These are phyloP conservation scores for Gossypium ekmanianum DNA, from an alignment of 345 rosid genomes.

Conservation along the genomic window DNA sequence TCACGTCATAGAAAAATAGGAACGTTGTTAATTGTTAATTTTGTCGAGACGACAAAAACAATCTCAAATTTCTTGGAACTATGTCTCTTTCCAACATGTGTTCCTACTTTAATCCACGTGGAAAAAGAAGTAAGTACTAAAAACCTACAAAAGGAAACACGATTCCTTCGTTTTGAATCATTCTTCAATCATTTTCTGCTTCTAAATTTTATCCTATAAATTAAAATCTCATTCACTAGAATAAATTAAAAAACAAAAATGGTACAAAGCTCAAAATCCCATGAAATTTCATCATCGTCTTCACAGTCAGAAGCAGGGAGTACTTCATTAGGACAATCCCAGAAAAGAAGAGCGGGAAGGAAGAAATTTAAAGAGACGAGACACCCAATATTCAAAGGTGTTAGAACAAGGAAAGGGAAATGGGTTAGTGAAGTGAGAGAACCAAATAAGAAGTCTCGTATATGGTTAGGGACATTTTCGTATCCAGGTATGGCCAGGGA, in stretches of 20 bases:
- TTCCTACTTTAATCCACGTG: no score
- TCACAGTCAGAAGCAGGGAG: background rate
- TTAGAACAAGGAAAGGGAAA: constrained; percentile 47
- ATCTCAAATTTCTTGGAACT: no score
- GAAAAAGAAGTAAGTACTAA: no score
- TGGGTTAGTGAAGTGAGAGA: constrained; percentile 53
- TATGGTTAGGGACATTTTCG: constrained; percentile 51
- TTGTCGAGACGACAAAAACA: no score
- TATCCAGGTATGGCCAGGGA: constrained; percentile 41
- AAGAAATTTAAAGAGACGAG: constrained; percentile 55
- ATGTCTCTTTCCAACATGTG: no score
- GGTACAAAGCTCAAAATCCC: background rate
- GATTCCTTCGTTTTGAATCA: no score
- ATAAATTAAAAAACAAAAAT: background rate
- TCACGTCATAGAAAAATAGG: no score
- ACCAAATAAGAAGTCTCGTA: constrained; percentile 33
- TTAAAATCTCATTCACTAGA: no score
- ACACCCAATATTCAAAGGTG: constrained; percentile 48
- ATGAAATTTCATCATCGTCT: background rate
- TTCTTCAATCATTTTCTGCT: no score
- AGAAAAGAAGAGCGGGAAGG: constrained; percentile 43
- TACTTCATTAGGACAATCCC: background rate
- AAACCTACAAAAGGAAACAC: no score
- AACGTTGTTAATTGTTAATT: no score
- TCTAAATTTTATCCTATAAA: no score